Conservation (phyloP, 805 yeast genomes). For the Hanseniaspora guilliermondii region DNA sequence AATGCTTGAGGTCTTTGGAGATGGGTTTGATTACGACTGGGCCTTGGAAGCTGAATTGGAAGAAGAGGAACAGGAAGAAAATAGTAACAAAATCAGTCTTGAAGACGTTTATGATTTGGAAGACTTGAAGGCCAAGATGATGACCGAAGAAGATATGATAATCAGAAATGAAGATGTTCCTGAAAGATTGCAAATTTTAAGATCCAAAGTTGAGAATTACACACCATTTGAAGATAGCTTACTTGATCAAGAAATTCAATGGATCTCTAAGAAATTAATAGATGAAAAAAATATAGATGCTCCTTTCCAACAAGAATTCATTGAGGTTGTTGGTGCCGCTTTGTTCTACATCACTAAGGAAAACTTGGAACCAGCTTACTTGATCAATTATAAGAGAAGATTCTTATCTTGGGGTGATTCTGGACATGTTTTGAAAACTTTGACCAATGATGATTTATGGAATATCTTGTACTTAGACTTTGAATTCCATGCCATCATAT, state of each 20-base stretch:
- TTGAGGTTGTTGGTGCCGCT: constrained; percentile 56
- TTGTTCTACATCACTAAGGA: constrained; percentile 65
- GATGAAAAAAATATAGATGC: constrained; percentile 40
- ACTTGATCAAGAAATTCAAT: constrained; percentile 56
- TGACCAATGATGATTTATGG: constrained; percentile 65
- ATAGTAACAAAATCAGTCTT: constrained; percentile 38
- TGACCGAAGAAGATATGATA: constrained; percentile 82
- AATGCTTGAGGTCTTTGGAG: constrained; percentile 89
- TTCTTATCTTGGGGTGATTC: constrained; percentile 40
- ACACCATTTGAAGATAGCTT: constrained; percentile 48
- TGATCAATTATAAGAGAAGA: constrained; percentile 92
- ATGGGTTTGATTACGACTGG: constrained; percentile 96
- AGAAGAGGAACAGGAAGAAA: constrained; percentile 42
- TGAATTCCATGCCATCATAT: constrained; percentile 73
- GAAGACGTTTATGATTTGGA: constrained; percentile 90
- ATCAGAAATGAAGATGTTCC: constrained; percentile 83
- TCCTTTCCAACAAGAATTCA: constrained; percentile 41
- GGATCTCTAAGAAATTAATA: constrained; percentile 61
- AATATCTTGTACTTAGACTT: constrained; percentile 73
- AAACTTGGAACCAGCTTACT: constrained; percentile 81
- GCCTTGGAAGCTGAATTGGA: constrained; percentile 83
- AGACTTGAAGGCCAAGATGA: constrained; percentile 78
- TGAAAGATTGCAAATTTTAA: constrained; percentile 74
- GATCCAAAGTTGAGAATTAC: constrained; percentile 51
- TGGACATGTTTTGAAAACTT: constrained; percentile 42